These are phyloP conservation scores for Pseudognaphalium luteoalbum DNA, from an alignment of 129 eudicot genomes.

Conservation along the genomic window DNA sequence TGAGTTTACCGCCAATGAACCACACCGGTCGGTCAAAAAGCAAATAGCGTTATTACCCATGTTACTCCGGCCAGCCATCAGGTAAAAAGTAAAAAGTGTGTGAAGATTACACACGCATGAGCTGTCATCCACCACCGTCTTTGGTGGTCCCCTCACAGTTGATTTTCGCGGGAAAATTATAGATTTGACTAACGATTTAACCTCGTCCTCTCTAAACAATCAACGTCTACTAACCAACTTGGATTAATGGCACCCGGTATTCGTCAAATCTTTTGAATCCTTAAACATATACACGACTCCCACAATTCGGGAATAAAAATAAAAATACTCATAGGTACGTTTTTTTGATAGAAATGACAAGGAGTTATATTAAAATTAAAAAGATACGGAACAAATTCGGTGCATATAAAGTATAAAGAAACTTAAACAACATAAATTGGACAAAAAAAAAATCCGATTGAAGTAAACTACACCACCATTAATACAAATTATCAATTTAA, in stretches of 20 bases:
- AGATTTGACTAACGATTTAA: background rate
- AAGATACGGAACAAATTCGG: too few species aligned
- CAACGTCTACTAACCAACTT: background rate
- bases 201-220: background rate
- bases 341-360: too few species aligned
- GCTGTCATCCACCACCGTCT: background rate
- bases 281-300: background rate
- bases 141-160: background rate
- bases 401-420: too few species aligned
- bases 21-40: slow-evolving; percentile 24
- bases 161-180: background rate
- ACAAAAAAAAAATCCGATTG: too few species aligned
- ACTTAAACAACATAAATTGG: too few species aligned
- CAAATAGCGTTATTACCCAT: background rate
- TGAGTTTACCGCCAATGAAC: slow-evolving; percentile 24
- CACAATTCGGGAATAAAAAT: too few species aligned
- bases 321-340: too few species aligned
- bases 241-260: background rate
- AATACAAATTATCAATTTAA: too few species aligned
- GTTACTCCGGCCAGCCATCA: background rate
- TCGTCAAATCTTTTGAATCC: background rate
- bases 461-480: too few species aligned
- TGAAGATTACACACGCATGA: background rate
- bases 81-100: background rate
- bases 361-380: too few species aligned